Percentiles rank a stretch among this genome's conserved stretches.
phyloP scores from a whole-genome alignment of 352 stramenopile species.

The Globisporangium iwayamae region DNA sequence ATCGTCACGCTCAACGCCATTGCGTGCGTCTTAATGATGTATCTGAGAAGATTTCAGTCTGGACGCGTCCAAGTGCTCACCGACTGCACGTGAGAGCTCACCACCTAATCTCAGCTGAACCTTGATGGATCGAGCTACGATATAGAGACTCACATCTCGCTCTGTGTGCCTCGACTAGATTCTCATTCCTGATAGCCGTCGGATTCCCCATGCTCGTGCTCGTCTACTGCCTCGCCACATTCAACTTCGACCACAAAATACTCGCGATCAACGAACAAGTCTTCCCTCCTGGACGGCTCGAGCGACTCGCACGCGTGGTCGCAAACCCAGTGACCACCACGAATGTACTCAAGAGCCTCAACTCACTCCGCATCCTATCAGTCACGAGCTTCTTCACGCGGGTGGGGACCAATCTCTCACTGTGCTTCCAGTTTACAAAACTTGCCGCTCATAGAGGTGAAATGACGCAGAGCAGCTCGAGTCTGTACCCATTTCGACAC shows the following conservation, averaged over 20 bases:
- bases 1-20: not conserved
- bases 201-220: slow-evolving; percentile 28
- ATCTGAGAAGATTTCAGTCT: not conserved
- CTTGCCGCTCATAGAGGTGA: too few species aligned
- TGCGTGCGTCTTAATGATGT: not conserved
- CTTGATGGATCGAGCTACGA: too few species aligned
- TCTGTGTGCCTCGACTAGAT: too few species aligned
- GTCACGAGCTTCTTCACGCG: slow-evolving; percentile 22
- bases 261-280: slow-evolving; percentile 21
- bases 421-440: slow-evolving; percentile 7
- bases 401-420: slow-evolving; percentile 22
- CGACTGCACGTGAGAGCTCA: too few species aligned
- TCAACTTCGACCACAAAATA: slow-evolving; percentile 22
- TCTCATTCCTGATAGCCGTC: slow-evolving; percentile 23
- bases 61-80: not conserved
- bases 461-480: too few species aligned
- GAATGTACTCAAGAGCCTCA: slow-evolving; percentile 25
- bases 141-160: slow-evolving; percentile 1
- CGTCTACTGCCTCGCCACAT: slow-evolving; percentile 21
- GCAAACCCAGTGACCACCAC: slow-evolving; percentile 17
- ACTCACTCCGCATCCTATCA: slow-evolving; percentile 29
- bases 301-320: slow-evolving; percentile 12
- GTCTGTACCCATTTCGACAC: slow-evolving; percentile 12
- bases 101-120: too few species aligned
- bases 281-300: slow-evolving; percentile 20